These are phyloP conservation scores for Cadophora sp. DNA, from an alignment of 2,329 filamentous ascomycete genomes.

Conservation along the genomic window DNA sequence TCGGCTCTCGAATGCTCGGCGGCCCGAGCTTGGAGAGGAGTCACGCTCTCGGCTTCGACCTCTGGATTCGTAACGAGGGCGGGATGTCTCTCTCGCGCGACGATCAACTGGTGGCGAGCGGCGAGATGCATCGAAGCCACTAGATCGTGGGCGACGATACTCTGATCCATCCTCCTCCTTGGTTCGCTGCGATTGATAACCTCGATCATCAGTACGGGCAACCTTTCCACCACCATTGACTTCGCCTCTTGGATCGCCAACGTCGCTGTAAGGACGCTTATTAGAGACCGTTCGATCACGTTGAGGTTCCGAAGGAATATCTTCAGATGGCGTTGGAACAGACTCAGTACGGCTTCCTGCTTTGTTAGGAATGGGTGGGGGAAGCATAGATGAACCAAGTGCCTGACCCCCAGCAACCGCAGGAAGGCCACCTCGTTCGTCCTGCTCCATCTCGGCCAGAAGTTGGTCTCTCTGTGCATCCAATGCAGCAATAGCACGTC, in stretches of 20 bases:
- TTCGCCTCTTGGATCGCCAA: conserved; percentile 33
- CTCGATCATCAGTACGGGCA: conserved; percentile 38
- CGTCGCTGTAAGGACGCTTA: conserved; percentile 42
- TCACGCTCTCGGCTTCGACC: conserved; percentile 39
- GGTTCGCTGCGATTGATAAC: conserved; percentile 16
- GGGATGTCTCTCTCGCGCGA: conserved; percentile 32
- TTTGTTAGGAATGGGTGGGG: conserved; percentile 38
- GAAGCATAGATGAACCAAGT: conserved; percentile 34
- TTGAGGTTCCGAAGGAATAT: conserved; percentile 18
- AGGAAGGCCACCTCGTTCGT: conserved; percentile 36
- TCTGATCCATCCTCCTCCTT: conserved; percentile 36
- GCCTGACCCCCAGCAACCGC: conserved; percentile 13
- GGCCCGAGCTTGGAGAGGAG: conserved; percentile 34
- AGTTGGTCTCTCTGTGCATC: conserved; percentile 44
- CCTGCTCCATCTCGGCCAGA: conserved; percentile 41
- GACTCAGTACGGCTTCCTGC: conserved; percentile 23
- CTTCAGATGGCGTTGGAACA: conserved; percentile 12
- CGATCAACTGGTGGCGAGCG: conserved; percentile 30
- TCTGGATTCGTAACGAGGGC: conserved; percentile 33
- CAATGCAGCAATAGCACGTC: conserved; percentile 43
- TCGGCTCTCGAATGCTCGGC: conserved; percentile 36
- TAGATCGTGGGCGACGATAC: conserved; percentile 35
- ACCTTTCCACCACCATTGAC: conserved; percentile 33
- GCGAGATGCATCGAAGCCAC: conserved; percentile 31
- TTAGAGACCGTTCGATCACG: conserved; percentile 37